Evolutionary conservation across 371 early-diverging fungal species (phyloP), one percentile per base, ranked within the genome.

Genomic region (Amoeboaphelidium occidentale): DNA sequence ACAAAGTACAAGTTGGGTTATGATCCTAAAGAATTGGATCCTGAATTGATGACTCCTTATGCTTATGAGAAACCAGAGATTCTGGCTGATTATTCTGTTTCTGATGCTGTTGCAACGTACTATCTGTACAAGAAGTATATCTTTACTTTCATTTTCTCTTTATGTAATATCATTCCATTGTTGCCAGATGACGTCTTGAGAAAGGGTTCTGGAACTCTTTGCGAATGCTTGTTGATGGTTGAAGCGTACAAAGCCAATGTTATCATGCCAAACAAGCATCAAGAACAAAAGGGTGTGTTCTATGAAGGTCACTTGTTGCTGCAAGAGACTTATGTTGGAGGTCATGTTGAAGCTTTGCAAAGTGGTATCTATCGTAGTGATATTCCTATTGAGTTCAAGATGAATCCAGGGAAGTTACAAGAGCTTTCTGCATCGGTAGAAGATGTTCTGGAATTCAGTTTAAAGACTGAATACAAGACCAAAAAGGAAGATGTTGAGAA

Each of bases 71-170:
- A 84, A 42, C 99, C 99, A 2, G 92, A 96, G 58, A 76, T 69
- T n/a, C 66, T 99, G 45, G 94, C 98, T 10, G 87, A 91, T 49
- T 98, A 98, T 62, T 97, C 98, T 17, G 99, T 98, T 24, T 97
- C 98, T 47, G 99, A 99, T 72, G 98, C 98, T 2, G 96, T 99
- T 1, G 98, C 98, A 0, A 98, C 98, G 0, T 98, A 97, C 63
- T 94, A 93, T 55, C 69, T 99, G 1, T 98, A 97, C 62, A 90
- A 93, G 84, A 97, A 98, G 69, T 97, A 97, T 62, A 97, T 99
- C 10, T 86, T 97, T 64, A 92, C 97, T 4, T 98, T 98, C 59
- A 91, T 97, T 45, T 99, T 97, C 60, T 98, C 99, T 3, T 71
- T 99, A 3, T 94, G 96, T 65, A 96, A 96, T 58, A 84, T 99